Evolutionary conservation across 768 basidiomycete genomes (phyloP).

Genomic region (Collybiopsis luxurians): DNA sequence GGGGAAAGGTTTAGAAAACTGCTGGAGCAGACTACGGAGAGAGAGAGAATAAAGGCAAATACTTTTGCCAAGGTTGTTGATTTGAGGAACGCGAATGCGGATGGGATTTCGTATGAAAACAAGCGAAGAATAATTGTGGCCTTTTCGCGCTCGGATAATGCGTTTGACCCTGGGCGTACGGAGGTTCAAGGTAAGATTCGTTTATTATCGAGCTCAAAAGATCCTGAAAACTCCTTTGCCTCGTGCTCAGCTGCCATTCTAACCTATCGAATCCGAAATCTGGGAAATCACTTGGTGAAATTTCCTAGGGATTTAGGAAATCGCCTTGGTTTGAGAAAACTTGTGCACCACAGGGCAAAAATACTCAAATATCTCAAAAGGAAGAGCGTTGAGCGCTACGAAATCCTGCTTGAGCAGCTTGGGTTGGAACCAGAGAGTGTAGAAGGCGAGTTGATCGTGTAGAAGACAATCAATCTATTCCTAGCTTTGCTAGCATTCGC

Average conservation of each 20-base stretch:
- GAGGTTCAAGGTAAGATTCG: slow-evolving; percentile 84
- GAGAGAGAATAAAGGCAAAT: slow-evolving; percentile 45
- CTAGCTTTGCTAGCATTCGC: no score
- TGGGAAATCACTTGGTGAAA: slow-evolving; percentile 69
- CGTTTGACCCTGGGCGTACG: slow-evolving; percentile 74
- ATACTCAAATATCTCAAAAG: slow-evolving; percentile 77
- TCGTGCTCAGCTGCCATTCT: slow-evolving; percentile 69
- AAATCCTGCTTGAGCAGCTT: slow-evolving; percentile 64
- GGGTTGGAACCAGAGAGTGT: slow-evolving; percentile 79
- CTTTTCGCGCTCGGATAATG: slow-evolving; percentile 71
- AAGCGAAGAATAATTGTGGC: slow-evolving; percentile 70
- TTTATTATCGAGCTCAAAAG: slow-evolving; percentile 6
- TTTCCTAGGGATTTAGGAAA: slow-evolving; percentile 78
- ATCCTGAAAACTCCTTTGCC: background rate
- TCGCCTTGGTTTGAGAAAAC: slow-evolving; percentile 67
- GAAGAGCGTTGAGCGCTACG: slow-evolving; percentile 67
- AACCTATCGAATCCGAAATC: slow-evolving; percentile 80
- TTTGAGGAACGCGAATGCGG: slow-evolving; percentile 83
- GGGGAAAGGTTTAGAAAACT: slow-evolving; percentile 17
- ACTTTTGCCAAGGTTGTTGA: slow-evolving; percentile 72
- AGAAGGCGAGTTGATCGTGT: slow-evolving; percentile 87
- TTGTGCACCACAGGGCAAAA: slow-evolving; percentile 83
- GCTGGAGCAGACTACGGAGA: slow-evolving; percentile 22
- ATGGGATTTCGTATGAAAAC: slow-evolving; percentile 87
- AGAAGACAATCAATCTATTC: no score